These are phyloP conservation scores for Cryptococcus depauperatus DNA, from an alignment of 1,284 basidiomycete species.

Conservation along the genomic window DNA sequence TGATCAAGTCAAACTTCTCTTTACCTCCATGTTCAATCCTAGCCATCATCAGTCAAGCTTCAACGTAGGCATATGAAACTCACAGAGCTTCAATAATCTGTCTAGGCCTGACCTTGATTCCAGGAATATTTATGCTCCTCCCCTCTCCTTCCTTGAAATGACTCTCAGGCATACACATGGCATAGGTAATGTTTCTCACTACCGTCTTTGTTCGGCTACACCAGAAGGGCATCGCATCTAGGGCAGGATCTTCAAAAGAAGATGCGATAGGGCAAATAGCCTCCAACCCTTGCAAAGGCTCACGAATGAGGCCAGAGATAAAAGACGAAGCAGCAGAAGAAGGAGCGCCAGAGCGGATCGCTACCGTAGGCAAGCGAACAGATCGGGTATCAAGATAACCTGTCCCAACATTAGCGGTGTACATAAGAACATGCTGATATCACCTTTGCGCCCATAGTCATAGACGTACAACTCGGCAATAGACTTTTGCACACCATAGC, in stretches of 20 bases:
- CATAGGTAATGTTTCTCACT: slow-evolving; percentile 44
- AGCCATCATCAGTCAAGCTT: background rate
- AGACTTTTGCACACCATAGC: slow-evolving; percentile 56
- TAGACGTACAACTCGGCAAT: slow-evolving; percentile 56
- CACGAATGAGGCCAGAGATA: slow-evolving; percentile 58
- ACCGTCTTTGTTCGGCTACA: slow-evolving; percentile 51
- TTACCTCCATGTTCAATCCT: slow-evolving; percentile 41
- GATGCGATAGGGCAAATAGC: slow-evolving; percentile 52
- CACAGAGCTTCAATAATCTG: slow-evolving; percentile 44
- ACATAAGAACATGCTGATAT: too few species aligned
- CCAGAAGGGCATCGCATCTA: slow-evolving; percentile 52
- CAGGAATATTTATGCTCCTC: slow-evolving; percentile 43
- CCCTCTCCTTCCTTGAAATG: slow-evolving; percentile 30
- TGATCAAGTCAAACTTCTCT: slow-evolving; percentile 37
- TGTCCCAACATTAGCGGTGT: too few species aligned
- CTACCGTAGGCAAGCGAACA: slow-evolving; percentile 57
- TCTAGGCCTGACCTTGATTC: slow-evolving; percentile 42
- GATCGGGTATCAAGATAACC: slow-evolving; percentile 58
- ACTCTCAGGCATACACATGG: slow-evolving; percentile 37
- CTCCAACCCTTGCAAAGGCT: slow-evolving; percentile 53
- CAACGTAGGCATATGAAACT: slow-evolving; percentile 5
- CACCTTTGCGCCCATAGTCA: slow-evolving; percentile 54
- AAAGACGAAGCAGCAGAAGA: slow-evolving; percentile 57
- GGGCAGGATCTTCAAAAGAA: slow-evolving; percentile 29
- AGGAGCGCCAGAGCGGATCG: slow-evolving; percentile 53